A percentile compares a stretch with the other conserved stretches of the same genome.
phyloP scores from a whole-genome alignment of 2,329 filamentous ascomycete genomes.

The Shiraia sp. region DNA sequence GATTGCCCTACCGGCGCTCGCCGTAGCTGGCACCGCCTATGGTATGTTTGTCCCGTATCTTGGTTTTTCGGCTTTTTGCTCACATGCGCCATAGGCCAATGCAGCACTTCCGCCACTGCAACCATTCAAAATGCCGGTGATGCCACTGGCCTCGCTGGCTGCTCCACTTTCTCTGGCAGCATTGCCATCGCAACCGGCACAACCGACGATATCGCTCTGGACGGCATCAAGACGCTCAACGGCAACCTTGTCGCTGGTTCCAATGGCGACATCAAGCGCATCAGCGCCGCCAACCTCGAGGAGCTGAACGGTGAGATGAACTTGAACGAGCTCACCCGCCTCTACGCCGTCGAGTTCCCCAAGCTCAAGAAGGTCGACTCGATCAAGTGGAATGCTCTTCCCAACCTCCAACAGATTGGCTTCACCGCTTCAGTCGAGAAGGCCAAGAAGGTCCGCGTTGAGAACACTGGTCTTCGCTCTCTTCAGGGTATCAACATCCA shows the following conservation, averaged over 20 bases:
- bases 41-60: conserved; percentile 47
- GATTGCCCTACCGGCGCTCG: conserved; percentile 61
- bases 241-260: conserved; percentile 57
- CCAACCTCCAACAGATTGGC: conserved; percentile 61
- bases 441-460: conserved; percentile 71
- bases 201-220: conserved; percentile 63
- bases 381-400: conserved; percentile 75
- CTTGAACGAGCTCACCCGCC: conserved; percentile 68
- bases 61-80: conserved; percentile 10
- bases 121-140: conserved; percentile 66
- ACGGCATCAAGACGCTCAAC: conserved; percentile 63
- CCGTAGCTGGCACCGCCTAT: conserved; percentile 55
- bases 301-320: conserved; percentile 72
- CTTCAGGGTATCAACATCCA: conserved; percentile 81
- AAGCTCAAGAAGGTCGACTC: conserved; percentile 66
- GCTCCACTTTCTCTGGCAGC: conserved; percentile 70
- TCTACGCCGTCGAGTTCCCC: conserved; percentile 70
- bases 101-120: conserved; percentile 52
- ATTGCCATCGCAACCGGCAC: conserved; percentile 65
- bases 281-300: conserved; percentile 65
- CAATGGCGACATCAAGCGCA: conserved; percentile 64
- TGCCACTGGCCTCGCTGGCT: conserved; percentile 62
- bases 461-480: conserved; percentile 80
- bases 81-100: conserved; percentile 35
- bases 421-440: conserved; percentile 69